phyloP scores from a whole-genome alignment of 1,284 basidiomycete species.

The Cutaneotrichosporon sp. region DNA sequence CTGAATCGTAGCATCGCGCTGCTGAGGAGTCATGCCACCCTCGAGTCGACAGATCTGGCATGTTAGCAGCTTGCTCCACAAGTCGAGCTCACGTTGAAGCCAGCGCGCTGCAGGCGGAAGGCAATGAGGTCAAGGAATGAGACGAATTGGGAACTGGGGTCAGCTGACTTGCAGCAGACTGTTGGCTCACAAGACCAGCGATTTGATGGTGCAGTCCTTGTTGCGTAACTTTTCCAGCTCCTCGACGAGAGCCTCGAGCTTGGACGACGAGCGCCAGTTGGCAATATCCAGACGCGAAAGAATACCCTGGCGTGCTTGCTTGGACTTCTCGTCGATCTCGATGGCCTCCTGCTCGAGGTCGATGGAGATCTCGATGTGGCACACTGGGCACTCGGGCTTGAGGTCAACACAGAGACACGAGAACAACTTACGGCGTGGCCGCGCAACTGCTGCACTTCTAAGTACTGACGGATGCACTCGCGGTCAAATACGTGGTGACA shows the following conservation, averaged over 20 bases:
- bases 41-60: constrained; percentile 85
- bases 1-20: constrained; percentile 89
- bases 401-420: background rate
- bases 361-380: constrained; percentile 87
- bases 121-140: constrained; percentile 70
- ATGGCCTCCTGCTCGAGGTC: constrained; percentile 90
- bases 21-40: constrained; percentile 95
- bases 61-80: no score
- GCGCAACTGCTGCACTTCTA: constrained; percentile 58
- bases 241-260: constrained; percentile 95
- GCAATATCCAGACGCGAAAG: constrained; percentile 82
- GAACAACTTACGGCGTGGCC: constrained; percentile 60
- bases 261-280: constrained; percentile 88
- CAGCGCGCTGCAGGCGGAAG: constrained; percentile 83
- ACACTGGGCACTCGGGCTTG: constrained; percentile 93
- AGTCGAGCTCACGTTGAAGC: constrained; percentile 72
- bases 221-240: constrained; percentile 78
- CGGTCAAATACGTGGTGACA: constrained; percentile 70
- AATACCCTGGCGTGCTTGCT: constrained; percentile 78
- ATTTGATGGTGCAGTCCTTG: constrained; percentile 90
- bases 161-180: no score
- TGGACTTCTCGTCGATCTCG: constrained; percentile 62
- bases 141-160: constrained; percentile 37
- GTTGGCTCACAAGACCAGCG: constrained; percentile 78
- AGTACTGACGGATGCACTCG: constrained; percentile 91